These are phyloP conservation scores for Spiraea crenata DNA, from an alignment of 331 rosid species.

Conservation along the genomic window DNA sequence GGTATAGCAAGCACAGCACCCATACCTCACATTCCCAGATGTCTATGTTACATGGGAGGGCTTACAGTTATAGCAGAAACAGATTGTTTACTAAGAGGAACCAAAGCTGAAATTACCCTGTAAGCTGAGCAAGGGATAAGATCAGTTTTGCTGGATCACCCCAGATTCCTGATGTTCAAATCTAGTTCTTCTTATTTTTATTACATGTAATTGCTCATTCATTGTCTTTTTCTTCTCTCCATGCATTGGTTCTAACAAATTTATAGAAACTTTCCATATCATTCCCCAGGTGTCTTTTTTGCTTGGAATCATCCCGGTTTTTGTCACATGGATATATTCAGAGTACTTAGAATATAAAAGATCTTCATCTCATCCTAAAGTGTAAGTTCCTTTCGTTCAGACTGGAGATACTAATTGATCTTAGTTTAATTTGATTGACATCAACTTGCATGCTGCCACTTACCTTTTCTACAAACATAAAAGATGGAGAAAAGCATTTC, in stretches of 20 bases:
- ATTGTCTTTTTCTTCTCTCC: conserved; percentile 6
- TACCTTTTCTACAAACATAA: neutral
- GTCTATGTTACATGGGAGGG: too few species aligned
- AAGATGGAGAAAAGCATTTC: conserved; percentile 1
- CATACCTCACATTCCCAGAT: too few species aligned
- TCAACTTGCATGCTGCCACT: neutral
- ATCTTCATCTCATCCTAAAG: conserved; percentile 60
- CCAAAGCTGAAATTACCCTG: too few species aligned
- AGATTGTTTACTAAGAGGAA: too few species aligned
- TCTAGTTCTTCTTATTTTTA: too few species aligned
- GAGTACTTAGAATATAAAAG: conserved; percentile 81
- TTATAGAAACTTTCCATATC: conserved; percentile 33
- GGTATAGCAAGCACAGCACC: too few species aligned
- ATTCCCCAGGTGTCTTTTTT: conserved; percentile 66
- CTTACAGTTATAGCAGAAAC: too few species aligned
- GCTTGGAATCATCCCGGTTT: conserved; percentile 77
- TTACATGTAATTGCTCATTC: neutral
- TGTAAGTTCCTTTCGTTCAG: conserved; percentile 47
- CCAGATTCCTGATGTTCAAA: too few species aligned
- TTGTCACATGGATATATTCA: conserved; percentile 84
- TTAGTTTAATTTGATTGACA: conserved; percentile 10
- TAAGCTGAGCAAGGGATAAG: too few species aligned
- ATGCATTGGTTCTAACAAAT: conserved; percentile 4
- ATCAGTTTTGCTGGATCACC: too few species aligned
- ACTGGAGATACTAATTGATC: conserved; percentile 8